Evolutionary conservation across 2,329 filamentous ascomycete species (phyloP), one percentile per base, ranked within the genome.

Genomic region (Nemania sp.): DNA sequence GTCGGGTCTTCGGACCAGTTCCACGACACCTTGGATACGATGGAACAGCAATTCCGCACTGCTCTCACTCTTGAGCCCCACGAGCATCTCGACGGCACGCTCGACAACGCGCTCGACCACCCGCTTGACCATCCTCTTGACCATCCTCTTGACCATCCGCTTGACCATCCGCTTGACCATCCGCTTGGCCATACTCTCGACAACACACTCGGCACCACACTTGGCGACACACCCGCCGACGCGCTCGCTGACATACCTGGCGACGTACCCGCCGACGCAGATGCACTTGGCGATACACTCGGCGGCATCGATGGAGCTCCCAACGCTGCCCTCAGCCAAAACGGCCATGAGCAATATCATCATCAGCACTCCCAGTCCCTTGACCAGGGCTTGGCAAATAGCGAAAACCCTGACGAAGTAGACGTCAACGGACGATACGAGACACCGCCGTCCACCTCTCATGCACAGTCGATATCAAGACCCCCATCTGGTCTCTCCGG

Each of bases 401-500:
- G 72, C 17, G 63, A 59, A 35, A 17, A 63, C 17, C 60, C 65
- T 45, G 73, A 74, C 32, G 76, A 77, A 9, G 63, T 73, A 54
- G 81, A 83, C 46, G 74, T 77, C 34, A 76, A 74, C 13, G 71
- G 71, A 45, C 76, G 77, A 57, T 83, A 81, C 71, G 76, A 75
- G 50, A 82, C 80, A 17, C 80, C 80, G 56, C 79, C 80, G 1
- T 73, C 80, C 5, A 76, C 78, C 35, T 73, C 76, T 53, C 74
- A 75, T 20, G 60, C 64, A 48, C 75, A 78, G 21, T 64, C 65
- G 20, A 77, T 81, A 69, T 85, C 83, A 55, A 78, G 84, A 54
- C 83, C 84, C 5, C 79, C 83, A 3, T 87, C 84, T 25, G 81
- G 82, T 45, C 75, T 86, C 37, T 85, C 83, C 15, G 74, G 74